phyloP scores from a whole-genome alignment of 208 protist genomes.

The Trypanosoma rangeli region DNA sequence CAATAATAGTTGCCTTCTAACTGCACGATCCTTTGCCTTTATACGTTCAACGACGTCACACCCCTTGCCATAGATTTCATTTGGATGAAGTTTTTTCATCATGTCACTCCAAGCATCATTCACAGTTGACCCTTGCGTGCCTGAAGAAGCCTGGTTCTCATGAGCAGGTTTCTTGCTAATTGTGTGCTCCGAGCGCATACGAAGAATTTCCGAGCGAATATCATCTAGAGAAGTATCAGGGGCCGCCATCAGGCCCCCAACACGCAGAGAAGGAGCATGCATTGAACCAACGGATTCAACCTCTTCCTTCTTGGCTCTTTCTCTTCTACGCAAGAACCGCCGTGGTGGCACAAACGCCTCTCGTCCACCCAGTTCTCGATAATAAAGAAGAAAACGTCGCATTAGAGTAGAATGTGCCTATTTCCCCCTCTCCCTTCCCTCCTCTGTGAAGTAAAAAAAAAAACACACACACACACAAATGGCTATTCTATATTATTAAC shows the following conservation, averaged over 20 bases:
- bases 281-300: conserved; percentile 5
- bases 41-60: conserved; percentile 59
- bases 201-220: conserved; percentile 51
- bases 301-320: conserved; percentile 7
- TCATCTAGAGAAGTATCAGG: conserved; percentile 57
- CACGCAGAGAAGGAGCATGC: conserved; percentile 20
- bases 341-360: conserved; percentile 2
- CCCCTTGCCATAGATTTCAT: conserved; percentile 51
- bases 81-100: conserved; percentile 32
- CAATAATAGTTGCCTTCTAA: conserved; percentile 39
- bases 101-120: conserved; percentile 7
- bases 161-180: conserved; percentile 19
- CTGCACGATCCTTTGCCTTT: conserved; percentile 27
- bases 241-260: conserved; percentile 42
- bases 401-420: neutral
- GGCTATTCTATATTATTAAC: no score
- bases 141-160: conserved; percentile 16
- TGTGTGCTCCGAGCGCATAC: conserved; percentile 26
- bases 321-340: conserved; percentile 18
- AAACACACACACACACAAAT: neutral
- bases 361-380: conserved; percentile 13
- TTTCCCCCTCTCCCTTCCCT: neutral
- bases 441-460: neutral
- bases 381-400: conserved; percentile 1
- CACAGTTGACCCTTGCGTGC: conserved; percentile 16